These are phyloP conservation scores for Suhomyces terraborum DNA, from an alignment of 1,139 yeast genomes.

Conservation along the genomic window DNA sequence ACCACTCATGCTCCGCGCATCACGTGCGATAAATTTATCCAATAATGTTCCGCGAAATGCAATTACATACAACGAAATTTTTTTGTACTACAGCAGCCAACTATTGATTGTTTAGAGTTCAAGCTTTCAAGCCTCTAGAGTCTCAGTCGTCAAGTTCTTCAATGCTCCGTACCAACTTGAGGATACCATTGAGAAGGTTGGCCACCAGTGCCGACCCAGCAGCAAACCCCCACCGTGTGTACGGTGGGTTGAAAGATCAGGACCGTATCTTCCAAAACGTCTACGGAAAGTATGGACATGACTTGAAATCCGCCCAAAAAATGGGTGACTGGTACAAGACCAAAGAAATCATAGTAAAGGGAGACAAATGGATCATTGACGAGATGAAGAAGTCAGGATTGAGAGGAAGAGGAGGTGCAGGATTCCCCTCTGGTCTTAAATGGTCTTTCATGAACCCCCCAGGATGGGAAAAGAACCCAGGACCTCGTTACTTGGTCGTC, in stretches of 20 bases:
- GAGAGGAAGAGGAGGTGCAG: slow-evolving; percentile 93
- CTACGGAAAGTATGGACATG: slow-evolving; percentile 73
- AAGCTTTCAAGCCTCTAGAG: slow-evolving; percentile 2
- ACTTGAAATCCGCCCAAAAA: slow-evolving; percentile 68
- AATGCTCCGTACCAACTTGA: slow-evolving; percentile 21
- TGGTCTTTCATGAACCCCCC: slow-evolving; percentile 96
- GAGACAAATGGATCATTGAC: slow-evolving; percentile 85
- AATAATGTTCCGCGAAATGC: slow-evolving; percentile 22
- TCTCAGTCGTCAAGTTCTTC: slow-evolving; percentile 3
- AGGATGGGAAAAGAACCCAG: slow-evolving; percentile 85
- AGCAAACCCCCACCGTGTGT: slow-evolving; percentile 56
- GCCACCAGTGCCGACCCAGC: slow-evolving; percentile 51
- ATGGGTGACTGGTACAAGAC: slow-evolving; percentile 94
- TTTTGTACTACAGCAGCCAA: slow-evolving; percentile 10
- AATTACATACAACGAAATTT: slow-evolving; percentile 18
- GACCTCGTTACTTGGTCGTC: slow-evolving; percentile 83
- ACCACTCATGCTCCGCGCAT: slow-evolving; percentile 2
- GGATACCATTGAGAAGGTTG: slow-evolving; percentile 31
- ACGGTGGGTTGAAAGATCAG: slow-evolving; percentile 78
- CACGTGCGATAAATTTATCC: slow-evolving; percentile 15
- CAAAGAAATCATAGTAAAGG: slow-evolving; percentile 77
- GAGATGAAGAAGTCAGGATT: slow-evolving; percentile 83
- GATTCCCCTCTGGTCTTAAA: slow-evolving; percentile 86
- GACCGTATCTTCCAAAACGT: slow-evolving; percentile 87
- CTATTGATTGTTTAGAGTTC: slow-evolving; percentile 8